A percentile compares a stretch with the other conserved stretches of the same genome.
Evolutionary conservation across 2,329 filamentous ascomycete species (phyloP).

Genomic region (Penicillium frequentans): DNA sequence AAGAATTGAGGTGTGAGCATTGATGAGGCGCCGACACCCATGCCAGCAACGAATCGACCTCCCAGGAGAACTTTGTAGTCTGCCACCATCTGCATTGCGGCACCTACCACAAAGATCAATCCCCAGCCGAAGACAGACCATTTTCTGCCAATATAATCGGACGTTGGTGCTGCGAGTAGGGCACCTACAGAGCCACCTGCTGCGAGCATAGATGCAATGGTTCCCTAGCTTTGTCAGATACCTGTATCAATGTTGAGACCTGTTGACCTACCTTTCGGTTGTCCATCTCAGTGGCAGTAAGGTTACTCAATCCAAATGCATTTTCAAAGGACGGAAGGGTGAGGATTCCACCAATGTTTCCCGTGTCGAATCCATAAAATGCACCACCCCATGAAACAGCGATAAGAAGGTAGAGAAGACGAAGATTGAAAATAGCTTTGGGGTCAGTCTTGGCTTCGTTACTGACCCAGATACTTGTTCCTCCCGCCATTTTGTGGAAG

Average conservation of each 20-base stretch:
- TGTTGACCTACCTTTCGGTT: constrained; percentile 16
- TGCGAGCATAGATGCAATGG: constrained; percentile 27
- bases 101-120: constrained; percentile 34
- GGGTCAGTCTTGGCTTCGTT: constrained; percentile 40
- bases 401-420: constrained; percentile 33
- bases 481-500: constrained; percentile 34
- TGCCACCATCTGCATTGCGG: constrained; percentile 38
- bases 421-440: constrained; percentile 39
- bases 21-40: constrained; percentile 36
- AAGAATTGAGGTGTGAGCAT: constrained; percentile 45
- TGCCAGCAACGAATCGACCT: constrained; percentile 38
- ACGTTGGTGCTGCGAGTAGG: constrained; percentile 37
- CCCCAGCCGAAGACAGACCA: constrained; percentile 35
- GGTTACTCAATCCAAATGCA: constrained; percentile 36
- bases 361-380: constrained; percentile 43
- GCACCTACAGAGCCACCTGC: constrained; percentile 41
- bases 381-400: constrained; percentile 41
- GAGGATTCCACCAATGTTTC: constrained; percentile 42
- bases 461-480: constrained; percentile 40
- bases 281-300: constrained; percentile 30
- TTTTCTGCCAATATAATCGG: constrained; percentile 40
- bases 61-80: constrained; percentile 38
- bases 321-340: constrained; percentile 38
- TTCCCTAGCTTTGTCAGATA: constrained; percentile 6
- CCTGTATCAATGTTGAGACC: neutral